These are phyloP conservation scores for Climacium dendroides DNA, from an alignment of 225 moss, liverwort and hornwort genomes.

Conservation along the genomic window DNA sequence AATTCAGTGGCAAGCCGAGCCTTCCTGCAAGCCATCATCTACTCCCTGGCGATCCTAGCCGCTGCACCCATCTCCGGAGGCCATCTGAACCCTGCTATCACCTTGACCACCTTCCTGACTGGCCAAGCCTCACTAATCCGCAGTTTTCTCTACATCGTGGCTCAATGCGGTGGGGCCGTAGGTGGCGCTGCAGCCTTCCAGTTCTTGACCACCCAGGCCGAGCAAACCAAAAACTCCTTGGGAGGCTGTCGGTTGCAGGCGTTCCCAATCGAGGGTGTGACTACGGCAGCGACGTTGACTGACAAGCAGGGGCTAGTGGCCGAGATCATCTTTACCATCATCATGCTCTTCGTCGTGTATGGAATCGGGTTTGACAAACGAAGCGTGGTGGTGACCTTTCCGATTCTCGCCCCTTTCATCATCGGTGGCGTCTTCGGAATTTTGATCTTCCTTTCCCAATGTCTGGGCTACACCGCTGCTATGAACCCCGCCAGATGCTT, in stretches of 20 bases:
- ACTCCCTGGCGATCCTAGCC: constrained; percentile 34
- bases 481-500: constrained; percentile 53
- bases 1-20: neutral
- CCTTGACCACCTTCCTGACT: constrained; percentile 23
- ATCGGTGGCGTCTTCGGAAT: constrained; percentile 26
- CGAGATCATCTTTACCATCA: constrained; percentile 22
- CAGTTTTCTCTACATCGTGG: constrained; percentile 7
- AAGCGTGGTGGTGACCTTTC: constrained; percentile 24
- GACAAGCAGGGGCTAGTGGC: constrained; percentile 13
- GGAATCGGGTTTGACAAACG: constrained; percentile 34
- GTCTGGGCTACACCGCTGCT: constrained; percentile 14
- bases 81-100: constrained; percentile 46
- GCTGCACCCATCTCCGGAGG: constrained; percentile 44
- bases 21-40: constrained; percentile 31
- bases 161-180: constrained; percentile 15
- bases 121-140: constrained; percentile 30
- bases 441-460: constrained; percentile 15
- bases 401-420: constrained; percentile 21
- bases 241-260: constrained; percentile 13
- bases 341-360: constrained; percentile 34
- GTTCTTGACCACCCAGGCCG: neutral
- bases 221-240: neutral
- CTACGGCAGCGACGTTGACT: neutral
- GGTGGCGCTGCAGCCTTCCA: constrained; percentile 3
- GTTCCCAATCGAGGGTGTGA: neutral